These are phyloP conservation scores for Lactarius quietus DNA, from an alignment of 768 basidiomycete species.

Conservation along the genomic window DNA sequence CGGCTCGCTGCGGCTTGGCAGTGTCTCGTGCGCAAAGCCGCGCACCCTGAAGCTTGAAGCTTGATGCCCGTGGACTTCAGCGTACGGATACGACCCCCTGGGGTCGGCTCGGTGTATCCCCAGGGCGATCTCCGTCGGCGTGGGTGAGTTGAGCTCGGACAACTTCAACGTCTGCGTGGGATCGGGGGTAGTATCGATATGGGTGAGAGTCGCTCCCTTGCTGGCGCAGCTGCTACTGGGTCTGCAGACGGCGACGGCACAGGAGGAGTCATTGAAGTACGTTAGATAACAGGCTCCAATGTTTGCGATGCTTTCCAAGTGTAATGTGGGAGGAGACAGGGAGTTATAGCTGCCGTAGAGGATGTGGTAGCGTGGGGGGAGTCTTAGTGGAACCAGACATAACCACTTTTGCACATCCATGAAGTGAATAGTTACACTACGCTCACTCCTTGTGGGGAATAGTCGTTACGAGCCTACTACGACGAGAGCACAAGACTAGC, in stretches of 20 bases:
- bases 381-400: no score
- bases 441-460: no score
- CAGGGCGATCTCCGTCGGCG: constrained; percentile 30
- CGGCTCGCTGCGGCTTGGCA: constrained; percentile 9
- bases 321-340: not conserved
- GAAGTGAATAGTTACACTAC: no score
- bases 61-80: constrained; percentile 28
- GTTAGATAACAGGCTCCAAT: no score
- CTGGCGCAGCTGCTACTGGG: not conserved
- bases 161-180: not conserved
- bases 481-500: no score
- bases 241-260: no score
- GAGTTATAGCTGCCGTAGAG: not conserved
- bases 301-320: constrained; percentile 12
- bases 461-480: no score
- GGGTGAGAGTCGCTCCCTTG: not conserved
- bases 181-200: not conserved
- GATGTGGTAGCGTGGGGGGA: no score
- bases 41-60: constrained; percentile 37
- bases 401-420: no score
- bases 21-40: constrained; percentile 32
- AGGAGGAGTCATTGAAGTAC: not conserved
- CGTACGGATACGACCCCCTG: constrained; percentile 2
- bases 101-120: constrained; percentile 24
- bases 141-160: constrained; percentile 28